Conservation (phyloP, 2,329 filamentous ascomycete species). For the Colletotrichum sublineola region DNA sequence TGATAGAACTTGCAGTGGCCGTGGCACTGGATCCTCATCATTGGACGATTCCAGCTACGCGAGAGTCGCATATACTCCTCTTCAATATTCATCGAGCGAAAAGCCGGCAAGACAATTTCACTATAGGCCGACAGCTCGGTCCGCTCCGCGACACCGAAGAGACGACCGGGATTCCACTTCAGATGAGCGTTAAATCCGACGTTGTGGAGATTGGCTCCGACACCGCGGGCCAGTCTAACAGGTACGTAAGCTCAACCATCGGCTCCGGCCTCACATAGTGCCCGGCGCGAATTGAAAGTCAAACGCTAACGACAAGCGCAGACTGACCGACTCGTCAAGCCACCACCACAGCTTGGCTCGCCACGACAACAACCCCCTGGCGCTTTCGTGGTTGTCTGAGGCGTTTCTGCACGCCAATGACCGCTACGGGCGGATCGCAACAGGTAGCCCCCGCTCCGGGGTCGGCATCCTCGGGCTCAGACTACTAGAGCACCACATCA, state of each 20-base stretch:
- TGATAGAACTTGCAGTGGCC: not conserved
- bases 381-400: slow-evolving; percentile 31
- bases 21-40: not conserved
- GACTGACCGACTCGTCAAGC: slow-evolving; percentile 42
- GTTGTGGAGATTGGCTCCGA: slow-evolving; percentile 35
- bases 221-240: slow-evolving; percentile 7
- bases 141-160: slow-evolving; percentile 21
- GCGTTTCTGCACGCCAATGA: slow-evolving; percentile 40
- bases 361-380: not conserved
- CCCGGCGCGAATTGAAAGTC: not conserved
- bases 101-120: not conserved
- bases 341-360: slow-evolving; percentile 44
- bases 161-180: slow-evolving; percentile 1
- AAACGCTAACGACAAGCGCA: slow-evolving; percentile 13
- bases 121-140: slow-evolving; percentile 14
- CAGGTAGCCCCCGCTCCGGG: slow-evolving; percentile 45
- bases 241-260: slow-evolving; percentile 21
- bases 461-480: slow-evolving; percentile 47
- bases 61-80: slow-evolving; percentile 7
- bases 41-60: not conserved
- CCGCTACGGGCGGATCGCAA: slow-evolving; percentile 50
- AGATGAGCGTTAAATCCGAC: slow-evolving; percentile 39
- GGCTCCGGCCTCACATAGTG: not conserved
- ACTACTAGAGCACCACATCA: slow-evolving; percentile 49
- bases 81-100: slow-evolving; percentile 9